These are phyloP conservation scores for Phaeosphaeriaceae sp. DNA, from an alignment of 2,329 filamentous ascomycete genomes.

Conservation along the genomic window DNA sequence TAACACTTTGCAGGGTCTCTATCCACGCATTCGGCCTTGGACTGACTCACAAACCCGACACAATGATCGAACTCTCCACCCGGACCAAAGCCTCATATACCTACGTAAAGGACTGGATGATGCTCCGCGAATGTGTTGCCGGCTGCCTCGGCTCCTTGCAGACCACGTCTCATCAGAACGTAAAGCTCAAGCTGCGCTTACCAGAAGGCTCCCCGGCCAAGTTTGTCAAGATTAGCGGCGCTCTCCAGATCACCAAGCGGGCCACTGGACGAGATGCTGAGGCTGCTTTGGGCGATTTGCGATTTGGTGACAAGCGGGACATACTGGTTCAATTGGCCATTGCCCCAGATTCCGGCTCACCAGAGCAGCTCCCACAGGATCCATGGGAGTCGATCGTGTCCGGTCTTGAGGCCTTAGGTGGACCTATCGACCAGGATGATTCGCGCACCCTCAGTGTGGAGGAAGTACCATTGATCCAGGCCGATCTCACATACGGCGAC, in stretches of 20 bases:
- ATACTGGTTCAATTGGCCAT: conserved; percentile 95
- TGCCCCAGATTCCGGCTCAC: conserved; percentile 79
- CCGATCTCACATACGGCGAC: conserved; percentile 91
- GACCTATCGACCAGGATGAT: conserved; percentile 84
- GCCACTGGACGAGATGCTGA: conserved; percentile 94
- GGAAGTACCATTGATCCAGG: conserved; percentile 93
- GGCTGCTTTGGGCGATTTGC: conserved; percentile 86
- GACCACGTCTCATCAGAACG: conserved; percentile 96
- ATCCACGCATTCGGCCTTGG: conserved; percentile 97
- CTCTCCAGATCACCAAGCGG: conserved; percentile 93
- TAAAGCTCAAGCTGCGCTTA: conserved; percentile 90
- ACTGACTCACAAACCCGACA: conserved; percentile 97
- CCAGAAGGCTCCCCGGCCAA: conserved; percentile 97
- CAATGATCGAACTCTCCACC: conserved; percentile 96
- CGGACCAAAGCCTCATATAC: conserved; percentile 96
- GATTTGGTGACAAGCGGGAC: conserved; percentile 94
- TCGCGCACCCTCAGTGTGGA: conserved; percentile 85
- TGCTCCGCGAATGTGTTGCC: conserved; percentile 94
- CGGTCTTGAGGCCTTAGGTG: conserved; percentile 89
- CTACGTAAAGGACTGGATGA: conserved; percentile 99
- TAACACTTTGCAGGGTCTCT: conserved; percentile 69
- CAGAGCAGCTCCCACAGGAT: conserved; percentile 88
- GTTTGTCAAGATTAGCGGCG: conserved; percentile 98
- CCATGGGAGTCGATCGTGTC: conserved; percentile 98
- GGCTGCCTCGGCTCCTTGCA: conserved; percentile 92